phyloP scores from a whole-genome alignment of 2,329 filamentous ascomycete species.

The Epichloe sp. region DNA sequence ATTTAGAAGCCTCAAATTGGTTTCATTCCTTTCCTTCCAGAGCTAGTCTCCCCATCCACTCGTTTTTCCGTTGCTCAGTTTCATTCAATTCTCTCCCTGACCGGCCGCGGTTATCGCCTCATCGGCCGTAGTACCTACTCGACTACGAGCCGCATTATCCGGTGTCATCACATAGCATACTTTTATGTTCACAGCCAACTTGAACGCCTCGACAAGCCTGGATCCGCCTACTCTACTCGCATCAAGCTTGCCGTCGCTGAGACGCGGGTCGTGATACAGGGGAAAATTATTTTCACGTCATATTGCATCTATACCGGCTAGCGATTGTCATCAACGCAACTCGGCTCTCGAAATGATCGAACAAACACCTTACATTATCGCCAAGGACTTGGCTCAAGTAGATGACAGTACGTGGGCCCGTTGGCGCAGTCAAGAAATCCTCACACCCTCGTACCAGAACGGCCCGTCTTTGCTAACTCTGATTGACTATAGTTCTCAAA shows the following conservation, averaged over 20 bases:
- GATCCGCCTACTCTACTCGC: background rate
- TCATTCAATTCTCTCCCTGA: background rate
- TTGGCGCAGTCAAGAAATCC: background rate
- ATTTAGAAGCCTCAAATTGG: constrained; percentile 13
- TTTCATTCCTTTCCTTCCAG: constrained; percentile 6
- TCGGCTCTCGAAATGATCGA: constrained; percentile 4
- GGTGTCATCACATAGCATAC: background rate
- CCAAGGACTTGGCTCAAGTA: constrained; percentile 19
- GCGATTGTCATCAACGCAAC: constrained; percentile 1
- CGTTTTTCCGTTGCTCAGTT: constrained; percentile 10
- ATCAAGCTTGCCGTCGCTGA: background rate
- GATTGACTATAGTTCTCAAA: constrained; percentile 11
- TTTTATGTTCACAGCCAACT: background rate
- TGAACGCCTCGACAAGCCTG: background rate
- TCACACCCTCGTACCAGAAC: background rate
- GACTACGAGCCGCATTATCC: constrained; percentile 4
- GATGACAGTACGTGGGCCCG: constrained; percentile 15
- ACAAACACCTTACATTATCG: constrained; percentile 6
- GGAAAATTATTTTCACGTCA: background rate
- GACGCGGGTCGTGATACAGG: background rate
- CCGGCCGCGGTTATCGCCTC: background rate
- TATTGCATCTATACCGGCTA: background rate
- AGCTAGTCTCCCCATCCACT: constrained; percentile 12
- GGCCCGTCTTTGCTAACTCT: background rate
- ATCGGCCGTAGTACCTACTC: background rate